Evolutionary conservation across 1,284 basidiomycete genomes (phyloP).

Genomic region (Trichosporon inkin): DNA sequence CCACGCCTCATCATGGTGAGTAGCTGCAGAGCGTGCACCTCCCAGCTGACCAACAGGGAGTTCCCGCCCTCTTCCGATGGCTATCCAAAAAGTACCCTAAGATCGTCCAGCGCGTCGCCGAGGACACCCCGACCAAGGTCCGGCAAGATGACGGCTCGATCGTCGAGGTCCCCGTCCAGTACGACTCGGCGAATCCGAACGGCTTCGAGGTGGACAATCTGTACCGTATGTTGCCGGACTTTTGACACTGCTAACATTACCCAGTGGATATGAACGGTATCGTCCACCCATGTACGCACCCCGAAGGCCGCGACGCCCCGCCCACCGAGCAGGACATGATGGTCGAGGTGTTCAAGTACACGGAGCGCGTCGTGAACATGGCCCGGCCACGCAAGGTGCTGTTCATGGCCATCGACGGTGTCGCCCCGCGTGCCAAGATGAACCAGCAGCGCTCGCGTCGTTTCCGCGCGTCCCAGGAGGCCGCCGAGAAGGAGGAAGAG

Average conservation of each 20-base stretch:
- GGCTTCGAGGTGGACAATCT: conserved; percentile 92
- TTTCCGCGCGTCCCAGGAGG: conserved; percentile 92
- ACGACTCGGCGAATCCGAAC: conserved; percentile 86
- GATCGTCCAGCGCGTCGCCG: conserved; percentile 76
- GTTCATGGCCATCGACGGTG: conserved; percentile 98
- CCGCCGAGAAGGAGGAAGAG: conserved; percentile 86
- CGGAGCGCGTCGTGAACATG: conserved; percentile 97
- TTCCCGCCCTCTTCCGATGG: conserved; percentile 87
- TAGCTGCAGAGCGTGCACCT: not conserved
- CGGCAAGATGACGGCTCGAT: conserved; percentile 60
- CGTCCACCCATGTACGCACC: conserved; percentile 98
- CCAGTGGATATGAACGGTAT: conserved; percentile 56
- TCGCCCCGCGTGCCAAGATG: conserved; percentile 98
- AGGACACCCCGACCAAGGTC: conserved; percentile 72
- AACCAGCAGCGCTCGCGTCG: conserved; percentile 96
- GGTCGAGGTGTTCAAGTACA: conserved; percentile 95
- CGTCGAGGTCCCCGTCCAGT: conserved; percentile 75
- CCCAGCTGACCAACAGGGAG: conserved; percentile 57
- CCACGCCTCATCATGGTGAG: conserved; percentile 16
- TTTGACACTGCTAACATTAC: not conserved
- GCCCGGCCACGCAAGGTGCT: conserved; percentile 87
- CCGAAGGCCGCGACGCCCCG: conserved; percentile 89
- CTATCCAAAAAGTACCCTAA: conserved; percentile 94
- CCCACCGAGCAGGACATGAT: conserved; percentile 99
- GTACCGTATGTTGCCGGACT: conserved; percentile 58